A percentile compares a stretch with the other conserved stretches of the same genome.
These are phyloP conservation scores for Termitomyces sp. DNA, from an alignment of 1,284 basidiomycete species.

Conservation along the genomic window DNA sequence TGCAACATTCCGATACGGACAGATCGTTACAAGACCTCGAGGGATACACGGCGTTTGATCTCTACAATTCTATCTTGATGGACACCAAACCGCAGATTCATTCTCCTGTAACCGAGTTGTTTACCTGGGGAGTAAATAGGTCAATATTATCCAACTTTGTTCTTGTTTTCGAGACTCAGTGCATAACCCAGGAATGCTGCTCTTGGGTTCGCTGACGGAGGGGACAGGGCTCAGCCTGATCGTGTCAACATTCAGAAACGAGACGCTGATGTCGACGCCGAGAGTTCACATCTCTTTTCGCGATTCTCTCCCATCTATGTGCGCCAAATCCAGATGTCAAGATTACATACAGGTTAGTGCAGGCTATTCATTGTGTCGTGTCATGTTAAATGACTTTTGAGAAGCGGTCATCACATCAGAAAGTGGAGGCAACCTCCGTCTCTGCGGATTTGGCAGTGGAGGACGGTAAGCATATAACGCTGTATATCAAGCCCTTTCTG, in stretches of 20 bases:
- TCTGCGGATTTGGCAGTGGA: constrained; percentile 85
- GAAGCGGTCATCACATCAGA: constrained; percentile 73
- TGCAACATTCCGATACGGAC: constrained; percentile 76
- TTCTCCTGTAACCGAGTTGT: constrained; percentile 54
- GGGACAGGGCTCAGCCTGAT: constrained; percentile 81
- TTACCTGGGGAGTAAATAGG: constrained; percentile 91
- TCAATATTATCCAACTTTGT: constrained; percentile 18
- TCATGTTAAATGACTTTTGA: neutral
- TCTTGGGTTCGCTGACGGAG: constrained; percentile 78
- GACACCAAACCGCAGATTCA: constrained; percentile 56
- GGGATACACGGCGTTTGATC: constrained; percentile 89
- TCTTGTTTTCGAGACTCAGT: neutral
- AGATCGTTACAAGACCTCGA: constrained; percentile 78
- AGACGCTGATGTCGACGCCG: constrained; percentile 25
- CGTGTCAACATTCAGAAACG: constrained; percentile 54
- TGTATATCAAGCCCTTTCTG: neutral
- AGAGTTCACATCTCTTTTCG: constrained; percentile 23
- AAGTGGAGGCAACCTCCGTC: constrained; percentile 62
- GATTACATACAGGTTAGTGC: constrained; percentile 62
- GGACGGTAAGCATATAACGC: constrained; percentile 49
- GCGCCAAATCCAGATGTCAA: constrained; percentile 72
- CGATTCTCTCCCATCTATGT: constrained; percentile 60
- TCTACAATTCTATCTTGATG: constrained; percentile 88
- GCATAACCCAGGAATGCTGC: constrained; percentile 60
- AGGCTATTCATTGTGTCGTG: constrained; percentile 19